Evolutionary conservation across 2,329 filamentous ascomycete genomes (phyloP).

Genomic region (Neofusicoccum ribis): DNA sequence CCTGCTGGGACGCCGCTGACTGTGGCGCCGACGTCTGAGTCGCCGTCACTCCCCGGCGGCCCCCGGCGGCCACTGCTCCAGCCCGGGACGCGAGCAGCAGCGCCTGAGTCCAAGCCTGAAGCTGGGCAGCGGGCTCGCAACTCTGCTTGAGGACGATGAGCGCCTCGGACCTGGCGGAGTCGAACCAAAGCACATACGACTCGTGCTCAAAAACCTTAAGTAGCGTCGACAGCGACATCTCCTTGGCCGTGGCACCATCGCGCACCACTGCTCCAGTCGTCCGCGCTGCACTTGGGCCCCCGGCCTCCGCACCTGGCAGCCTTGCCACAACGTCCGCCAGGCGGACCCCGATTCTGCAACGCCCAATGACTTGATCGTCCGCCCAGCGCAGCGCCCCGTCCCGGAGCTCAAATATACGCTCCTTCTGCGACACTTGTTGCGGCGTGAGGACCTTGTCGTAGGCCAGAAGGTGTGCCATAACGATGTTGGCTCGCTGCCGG

Average conservation of each 20-base stretch:
- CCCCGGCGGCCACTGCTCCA: neutral
- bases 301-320: slow-evolving; percentile 19
- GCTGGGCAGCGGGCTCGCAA: slow-evolving; percentile 50
- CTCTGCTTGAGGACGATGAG: slow-evolving; percentile 66
- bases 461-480: slow-evolving; percentile 61
- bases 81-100: slow-evolving; percentile 46
- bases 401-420: slow-evolving; percentile 58
- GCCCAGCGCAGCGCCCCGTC: slow-evolving; percentile 66
- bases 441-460: slow-evolving; percentile 59
- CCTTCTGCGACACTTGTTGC: slow-evolving; percentile 59
- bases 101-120: slow-evolving; percentile 65
- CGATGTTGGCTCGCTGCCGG: slow-evolving; percentile 78
- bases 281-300: neutral
- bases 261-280: slow-evolving; percentile 8
- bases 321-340: slow-evolving; percentile 38
- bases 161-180: slow-evolving; percentile 42
- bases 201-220: slow-evolving; percentile 53
- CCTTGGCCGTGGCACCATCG: neutral
- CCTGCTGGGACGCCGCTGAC: slow-evolving; percentile 7
- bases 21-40: neutral
- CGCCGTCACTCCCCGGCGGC: neutral
- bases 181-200: slow-evolving; percentile 64
- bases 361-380: slow-evolving; percentile 50
- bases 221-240: slow-evolving; percentile 46
- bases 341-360: slow-evolving; percentile 55